phyloP scores from a whole-genome alignment of 225 moss, liverwort and hornwort species.

The Lunularia cruciata region DNA sequence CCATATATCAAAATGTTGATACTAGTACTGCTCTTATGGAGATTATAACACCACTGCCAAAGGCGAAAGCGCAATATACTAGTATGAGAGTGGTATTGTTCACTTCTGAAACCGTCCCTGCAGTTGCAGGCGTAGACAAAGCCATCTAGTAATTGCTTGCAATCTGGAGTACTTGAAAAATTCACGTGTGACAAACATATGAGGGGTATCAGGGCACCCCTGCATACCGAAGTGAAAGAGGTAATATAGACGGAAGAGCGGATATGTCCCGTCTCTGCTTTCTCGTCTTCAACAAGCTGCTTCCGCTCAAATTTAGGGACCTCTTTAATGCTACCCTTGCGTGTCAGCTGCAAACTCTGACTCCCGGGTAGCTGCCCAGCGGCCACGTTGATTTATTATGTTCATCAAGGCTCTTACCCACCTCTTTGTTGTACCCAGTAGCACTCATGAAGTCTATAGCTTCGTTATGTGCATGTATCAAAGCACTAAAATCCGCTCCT shows the following conservation, averaged over 20 bases:
- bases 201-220: constrained; percentile 47
- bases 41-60: constrained; percentile 39
- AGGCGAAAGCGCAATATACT: constrained; percentile 52
- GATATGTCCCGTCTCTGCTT: constrained; percentile 34
- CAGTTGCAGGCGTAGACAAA: constrained; percentile 45
- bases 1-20: constrained; percentile 52
- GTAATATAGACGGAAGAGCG: constrained; percentile 45
- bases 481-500: constrained; percentile 49
- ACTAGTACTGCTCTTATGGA: constrained; percentile 34
- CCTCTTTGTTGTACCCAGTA: constrained; percentile 29
- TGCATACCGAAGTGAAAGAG: constrained; percentile 40
- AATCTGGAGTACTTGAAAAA: constrained; percentile 45
- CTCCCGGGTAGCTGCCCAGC: neutral
- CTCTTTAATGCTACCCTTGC: constrained; percentile 37
- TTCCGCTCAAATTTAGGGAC: constrained; percentile 12
- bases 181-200: constrained; percentile 38
- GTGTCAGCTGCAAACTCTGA: constrained; percentile 29
- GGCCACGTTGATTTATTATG: neutral
- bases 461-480: constrained; percentile 53
- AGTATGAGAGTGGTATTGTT: constrained; percentile 42
- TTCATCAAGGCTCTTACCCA: neutral
- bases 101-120: constrained; percentile 26
- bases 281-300: constrained; percentile 54
- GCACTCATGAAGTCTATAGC: constrained; percentile 40
- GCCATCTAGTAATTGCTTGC: constrained; percentile 62